A percentile compares a stretch with the other conserved stretches of the same genome.
Conservation (phyloP, 163 green algal species). For the Chloromonas sp. region DNA sequence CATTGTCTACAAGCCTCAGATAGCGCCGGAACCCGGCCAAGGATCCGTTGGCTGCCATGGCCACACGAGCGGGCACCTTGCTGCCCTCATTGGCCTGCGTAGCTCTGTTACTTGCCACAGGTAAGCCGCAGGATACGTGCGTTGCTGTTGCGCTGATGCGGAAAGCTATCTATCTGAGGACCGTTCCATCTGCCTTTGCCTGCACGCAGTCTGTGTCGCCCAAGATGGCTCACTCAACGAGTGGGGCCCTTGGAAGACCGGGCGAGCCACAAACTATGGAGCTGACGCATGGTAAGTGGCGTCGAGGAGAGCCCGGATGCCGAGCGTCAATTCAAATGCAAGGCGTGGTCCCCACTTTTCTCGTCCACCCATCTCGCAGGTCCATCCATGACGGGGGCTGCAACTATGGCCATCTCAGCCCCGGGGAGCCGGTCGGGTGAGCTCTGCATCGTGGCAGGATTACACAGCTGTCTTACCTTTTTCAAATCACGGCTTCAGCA, state of each 20-base stretch:
- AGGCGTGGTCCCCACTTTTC: not conserved
- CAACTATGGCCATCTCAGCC: not conserved
- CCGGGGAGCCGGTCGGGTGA: not conserved
- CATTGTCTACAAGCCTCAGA: no score
- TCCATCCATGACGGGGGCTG: constrained; percentile 2
- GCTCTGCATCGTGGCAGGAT: not conserved
- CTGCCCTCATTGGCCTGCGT: not conserved
- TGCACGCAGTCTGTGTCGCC: no score
- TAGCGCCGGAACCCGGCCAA: no score
- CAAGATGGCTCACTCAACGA: not conserved
- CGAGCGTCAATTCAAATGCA: not conserved
- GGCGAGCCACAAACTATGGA: not conserved
- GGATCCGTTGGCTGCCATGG: no score
- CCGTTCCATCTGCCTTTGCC: no score
- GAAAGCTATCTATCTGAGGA: no score
- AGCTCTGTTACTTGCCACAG: no score
- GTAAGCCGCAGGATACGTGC: no score
- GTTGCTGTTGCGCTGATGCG: no score
- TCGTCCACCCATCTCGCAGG: not conserved
- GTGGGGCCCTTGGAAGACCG: not conserved
- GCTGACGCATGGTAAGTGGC: not conserved
- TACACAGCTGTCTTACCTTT: no score
- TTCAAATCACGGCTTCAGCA: no score
- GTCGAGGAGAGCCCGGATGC: not conserved
- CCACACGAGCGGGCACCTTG: not conserved